Conservation (phyloP, 73 alveolate genomes). For the Paramecium octaurelia region DNA sequence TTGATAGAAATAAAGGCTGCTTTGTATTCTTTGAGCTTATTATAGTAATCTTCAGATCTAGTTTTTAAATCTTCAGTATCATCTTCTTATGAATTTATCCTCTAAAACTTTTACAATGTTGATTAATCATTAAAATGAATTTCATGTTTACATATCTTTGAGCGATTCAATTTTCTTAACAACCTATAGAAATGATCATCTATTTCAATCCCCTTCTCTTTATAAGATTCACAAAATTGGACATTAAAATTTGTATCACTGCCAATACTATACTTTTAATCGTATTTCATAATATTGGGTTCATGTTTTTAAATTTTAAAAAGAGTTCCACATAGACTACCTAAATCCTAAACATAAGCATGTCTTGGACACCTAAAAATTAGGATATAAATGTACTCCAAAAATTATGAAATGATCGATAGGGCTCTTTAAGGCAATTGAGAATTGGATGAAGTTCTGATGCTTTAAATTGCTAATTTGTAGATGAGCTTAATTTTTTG, state of each 20-base stretch:
- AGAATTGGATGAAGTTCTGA: background rate
- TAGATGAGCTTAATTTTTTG: background rate
- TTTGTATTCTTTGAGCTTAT: background rate
- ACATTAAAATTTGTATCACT: constrained; percentile 51
- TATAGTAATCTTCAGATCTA: background rate
- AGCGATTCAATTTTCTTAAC: background rate
- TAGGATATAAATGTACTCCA: background rate
- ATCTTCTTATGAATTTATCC: background rate
- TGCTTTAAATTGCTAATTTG: background rate
- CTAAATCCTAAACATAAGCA: constrained; percentile 49
- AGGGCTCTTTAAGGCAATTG: background rate
- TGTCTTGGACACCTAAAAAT: background rate
- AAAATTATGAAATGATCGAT: background rate
- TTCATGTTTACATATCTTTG: background rate
- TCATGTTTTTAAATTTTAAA: background rate
- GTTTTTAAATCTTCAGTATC: background rate
- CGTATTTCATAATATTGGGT: constrained; percentile 2
- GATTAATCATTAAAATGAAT: background rate
- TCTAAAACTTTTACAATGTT: background rate
- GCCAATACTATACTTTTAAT: constrained; percentile 36
- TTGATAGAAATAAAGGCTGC: background rate
- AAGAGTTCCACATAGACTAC: constrained; percentile 50
- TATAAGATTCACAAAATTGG: background rate
- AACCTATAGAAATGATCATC: background rate
- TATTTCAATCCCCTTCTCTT: background rate